Evolutionary conservation across 2,329 filamentous ascomycete species (phyloP).

Genomic region (Cytospora leucostoma): DNA sequence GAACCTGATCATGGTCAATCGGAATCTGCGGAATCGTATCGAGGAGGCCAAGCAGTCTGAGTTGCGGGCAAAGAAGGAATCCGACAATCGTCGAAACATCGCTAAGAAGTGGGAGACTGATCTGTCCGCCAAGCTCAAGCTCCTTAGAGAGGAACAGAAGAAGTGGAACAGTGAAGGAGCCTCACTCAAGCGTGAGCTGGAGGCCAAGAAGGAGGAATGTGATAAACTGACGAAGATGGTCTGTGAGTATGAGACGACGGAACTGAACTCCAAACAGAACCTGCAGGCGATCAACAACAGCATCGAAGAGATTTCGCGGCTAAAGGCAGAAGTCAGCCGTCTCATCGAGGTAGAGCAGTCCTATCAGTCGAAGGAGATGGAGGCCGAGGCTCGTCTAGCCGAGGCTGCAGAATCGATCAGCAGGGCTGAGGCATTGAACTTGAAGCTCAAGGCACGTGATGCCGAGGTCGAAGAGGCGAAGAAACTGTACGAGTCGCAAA

Average conservation of each 20-base stretch:
- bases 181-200: slow-evolving; percentile 58
- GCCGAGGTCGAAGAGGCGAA: slow-evolving; percentile 48
- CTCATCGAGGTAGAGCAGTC: slow-evolving; percentile 63
- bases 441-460: slow-evolving; percentile 57
- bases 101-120: slow-evolving; percentile 79
- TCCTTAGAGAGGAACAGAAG: slow-evolving; percentile 70
- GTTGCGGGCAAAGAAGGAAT: slow-evolving; percentile 70
- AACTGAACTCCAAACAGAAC: slow-evolving; percentile 64
- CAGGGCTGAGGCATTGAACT: slow-evolving; percentile 58
- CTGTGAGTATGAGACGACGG: slow-evolving; percentile 68
- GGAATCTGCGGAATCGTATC: slow-evolving; percentile 70
- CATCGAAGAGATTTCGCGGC: slow-evolving; percentile 59
- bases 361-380: slow-evolving; percentile 64
- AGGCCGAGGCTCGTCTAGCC: slow-evolving; percentile 58
- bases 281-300: slow-evolving; percentile 64
- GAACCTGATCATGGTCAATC: slow-evolving; percentile 75
- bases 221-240: slow-evolving; percentile 67
- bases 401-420: slow-evolving; percentile 60
- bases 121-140: slow-evolving; percentile 65
- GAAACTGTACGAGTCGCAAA: slow-evolving; percentile 50
- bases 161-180: slow-evolving; percentile 61
- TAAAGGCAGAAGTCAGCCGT: slow-evolving; percentile 60
- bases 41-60: slow-evolving; percentile 73
- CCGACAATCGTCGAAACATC: slow-evolving; percentile 69
- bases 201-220: slow-evolving; percentile 59